Evolutionary conservation across 73 alveolate genomes (phyloP).

Genomic region (Paramecium caudatum): DNA sequence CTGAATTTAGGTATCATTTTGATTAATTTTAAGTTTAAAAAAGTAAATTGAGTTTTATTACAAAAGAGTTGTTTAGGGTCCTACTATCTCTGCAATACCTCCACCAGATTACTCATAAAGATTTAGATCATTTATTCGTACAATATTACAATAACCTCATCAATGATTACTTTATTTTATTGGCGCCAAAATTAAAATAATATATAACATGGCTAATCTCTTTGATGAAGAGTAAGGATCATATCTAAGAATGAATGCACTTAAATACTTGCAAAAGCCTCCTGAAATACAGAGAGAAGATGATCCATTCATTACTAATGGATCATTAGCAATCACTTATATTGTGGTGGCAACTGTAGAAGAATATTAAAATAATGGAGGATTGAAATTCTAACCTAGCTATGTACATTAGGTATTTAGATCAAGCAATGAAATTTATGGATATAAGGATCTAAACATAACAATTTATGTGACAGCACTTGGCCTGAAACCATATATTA

Average conservation of each 20-base stretch:
- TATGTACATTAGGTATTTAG: conserved; percentile 57
- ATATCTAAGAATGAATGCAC: conserved; percentile 37
- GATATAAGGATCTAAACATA: conserved; percentile 53
- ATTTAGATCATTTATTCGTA: not conserved
- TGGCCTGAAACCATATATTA: conserved; percentile 43
- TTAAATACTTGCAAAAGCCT: conserved; percentile 38
- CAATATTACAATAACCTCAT: not conserved
- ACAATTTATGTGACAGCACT: conserved; percentile 35
- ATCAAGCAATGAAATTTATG: conserved; percentile 23
- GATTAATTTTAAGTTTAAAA: not conserved
- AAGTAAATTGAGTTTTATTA: not conserved
- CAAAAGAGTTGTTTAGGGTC: not conserved
- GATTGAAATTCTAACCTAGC: conserved; percentile 16
- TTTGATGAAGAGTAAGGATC: conserved; percentile 46
- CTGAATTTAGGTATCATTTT: not conserved
- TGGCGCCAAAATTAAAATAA: conserved; percentile 32
- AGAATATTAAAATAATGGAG: not conserved
- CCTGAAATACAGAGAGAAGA: conserved; percentile 28
- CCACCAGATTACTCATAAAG: not conserved
- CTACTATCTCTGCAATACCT: conserved; percentile 24
- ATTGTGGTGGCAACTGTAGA: conserved; percentile 23
- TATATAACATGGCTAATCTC: conserved; percentile 46
- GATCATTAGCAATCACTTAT: conserved; percentile 36
- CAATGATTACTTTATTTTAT: not conserved
- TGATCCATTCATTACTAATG: conserved; percentile 57